Evolutionary conservation across 2,329 filamentous ascomycete species (phyloP), one percentile per base, ranked within the genome.

Genomic region (Parafenestella ontariensis): DNA sequence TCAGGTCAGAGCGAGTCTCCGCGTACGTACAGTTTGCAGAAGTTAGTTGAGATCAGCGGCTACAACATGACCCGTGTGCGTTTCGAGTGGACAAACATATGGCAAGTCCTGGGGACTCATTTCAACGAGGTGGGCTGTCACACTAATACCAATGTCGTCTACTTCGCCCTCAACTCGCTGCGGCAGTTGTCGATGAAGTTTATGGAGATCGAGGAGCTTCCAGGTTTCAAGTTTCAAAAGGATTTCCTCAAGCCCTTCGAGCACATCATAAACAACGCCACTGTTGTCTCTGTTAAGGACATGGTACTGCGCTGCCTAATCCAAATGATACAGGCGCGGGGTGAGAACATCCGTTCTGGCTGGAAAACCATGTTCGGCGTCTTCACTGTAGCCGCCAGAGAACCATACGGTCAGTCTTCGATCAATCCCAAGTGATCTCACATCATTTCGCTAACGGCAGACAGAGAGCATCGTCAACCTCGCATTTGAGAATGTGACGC

Each of bases 291-390:
- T 0, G 95, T 99, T 66, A 99, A 99, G 77, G 95, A 99, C 67
- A 94, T 99, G 89, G 92, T 96, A 41, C 81, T 99, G 21, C 87
- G 94, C 39, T 99, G 96, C 72, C 81, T 99, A 57, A 96, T 97
- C 52, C 96, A 99, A 77, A 99, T 99, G 96, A 96, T 99, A 43
- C 95, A 99, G 78, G 93, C 94, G 28, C 86, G 91, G 53, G 96
- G 96, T 5, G 90, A 97, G 76, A 98, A 98, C 66, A 99, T 99
- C 70, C 89, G 94, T 47, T 97, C 93, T 34, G 95, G 95, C 5
- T 99, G 95, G 95, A 89, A 95, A 72, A 98, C 96, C 18, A 99
- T 99, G 94, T 98, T 99, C 76, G 95, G 94, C 3, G 94, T 97
- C 26, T 99, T 99, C 72, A 97, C 94, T 1, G 92, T 98, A 33